Conservation (phyloP, 768 basidiomycete species). For the Agrocybe praecox region DNA sequence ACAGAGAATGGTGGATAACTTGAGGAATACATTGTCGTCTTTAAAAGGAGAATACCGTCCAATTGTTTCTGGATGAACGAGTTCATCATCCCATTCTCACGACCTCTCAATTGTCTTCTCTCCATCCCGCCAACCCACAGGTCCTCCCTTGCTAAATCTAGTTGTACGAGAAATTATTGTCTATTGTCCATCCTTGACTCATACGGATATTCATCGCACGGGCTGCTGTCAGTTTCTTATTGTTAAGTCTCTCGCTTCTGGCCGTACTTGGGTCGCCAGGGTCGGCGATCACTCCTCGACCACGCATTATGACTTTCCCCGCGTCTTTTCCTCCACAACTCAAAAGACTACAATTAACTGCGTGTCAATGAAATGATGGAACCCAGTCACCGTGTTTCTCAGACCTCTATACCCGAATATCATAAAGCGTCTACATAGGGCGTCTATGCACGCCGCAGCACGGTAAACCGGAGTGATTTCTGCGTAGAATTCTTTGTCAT, state of each 20-base stretch:
- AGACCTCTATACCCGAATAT: no score
- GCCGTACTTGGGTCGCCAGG: neutral
- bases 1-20: slow-evolving; percentile 13
- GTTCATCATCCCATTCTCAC: neutral
- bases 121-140: neutral
- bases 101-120: neutral
- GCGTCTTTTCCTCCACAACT: neutral
- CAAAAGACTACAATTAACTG: neutral
- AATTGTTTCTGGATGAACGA: neutral
- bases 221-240: neutral
- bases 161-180: neutral
- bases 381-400: no score
- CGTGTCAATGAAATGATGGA: neutral
- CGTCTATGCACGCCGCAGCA: no score
- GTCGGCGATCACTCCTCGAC: neutral
- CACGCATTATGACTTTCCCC: neutral
- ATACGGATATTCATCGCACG: neutral
- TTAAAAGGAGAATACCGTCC: slow-evolving; percentile 10
- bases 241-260: neutral
- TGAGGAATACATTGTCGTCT: slow-evolving; percentile 2
- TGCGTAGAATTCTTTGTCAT: neutral
- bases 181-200: neutral
- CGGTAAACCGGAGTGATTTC: neutral
- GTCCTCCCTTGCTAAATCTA: neutral
- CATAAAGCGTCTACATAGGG: no score